Conservation (phyloP, 2,329 filamentous ascomycete species). For the Didymella exigua region DNA sequence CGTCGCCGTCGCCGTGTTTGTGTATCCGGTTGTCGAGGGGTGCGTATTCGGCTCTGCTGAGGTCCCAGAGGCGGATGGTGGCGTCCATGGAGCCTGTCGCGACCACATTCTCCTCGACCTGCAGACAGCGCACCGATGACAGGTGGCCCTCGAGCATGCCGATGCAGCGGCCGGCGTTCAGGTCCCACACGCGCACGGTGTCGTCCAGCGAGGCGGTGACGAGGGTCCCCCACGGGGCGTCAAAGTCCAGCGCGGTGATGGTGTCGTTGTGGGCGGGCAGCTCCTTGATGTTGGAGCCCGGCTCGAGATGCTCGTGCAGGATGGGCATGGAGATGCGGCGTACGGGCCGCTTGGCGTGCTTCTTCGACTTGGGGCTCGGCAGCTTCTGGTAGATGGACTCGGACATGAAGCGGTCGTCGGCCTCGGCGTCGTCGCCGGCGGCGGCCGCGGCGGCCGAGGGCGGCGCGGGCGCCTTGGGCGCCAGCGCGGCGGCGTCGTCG, state of each 20-base stretch:
- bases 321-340: slow-evolving; percentile 89
- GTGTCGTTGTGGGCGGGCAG: slow-evolving; percentile 86
- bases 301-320: slow-evolving; percentile 91
- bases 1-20: slow-evolving; percentile 48
- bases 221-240: slow-evolving; percentile 95
- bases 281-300: slow-evolving; percentile 86
- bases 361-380: slow-evolving; percentile 62
- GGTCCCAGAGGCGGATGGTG: slow-evolving; percentile 91
- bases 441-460: slow-evolving; percentile 59
- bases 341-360: slow-evolving; percentile 59
- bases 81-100: slow-evolving; percentile 95
- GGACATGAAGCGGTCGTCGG: slow-evolving; percentile 79
- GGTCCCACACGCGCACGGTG: slow-evolving; percentile 92
- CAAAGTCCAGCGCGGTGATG: slow-evolving; percentile 92
- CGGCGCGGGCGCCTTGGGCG: slow-evolving; percentile 48
- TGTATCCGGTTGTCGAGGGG: slow-evolving; percentile 64
- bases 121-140: slow-evolving; percentile 87
- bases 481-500: slow-evolving; percentile 56
- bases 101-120: slow-evolving; percentile 94
- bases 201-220: slow-evolving; percentile 92
- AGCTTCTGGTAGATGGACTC: slow-evolving; percentile 97
- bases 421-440: slow-evolving; percentile 59
- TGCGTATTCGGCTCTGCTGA: slow-evolving; percentile 85
- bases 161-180: slow-evolving; percentile 91
- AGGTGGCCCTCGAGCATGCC: slow-evolving; percentile 92